phyloP scores from a whole-genome alignment of 257 asterid species.

The Nicotiana undulata region DNA sequence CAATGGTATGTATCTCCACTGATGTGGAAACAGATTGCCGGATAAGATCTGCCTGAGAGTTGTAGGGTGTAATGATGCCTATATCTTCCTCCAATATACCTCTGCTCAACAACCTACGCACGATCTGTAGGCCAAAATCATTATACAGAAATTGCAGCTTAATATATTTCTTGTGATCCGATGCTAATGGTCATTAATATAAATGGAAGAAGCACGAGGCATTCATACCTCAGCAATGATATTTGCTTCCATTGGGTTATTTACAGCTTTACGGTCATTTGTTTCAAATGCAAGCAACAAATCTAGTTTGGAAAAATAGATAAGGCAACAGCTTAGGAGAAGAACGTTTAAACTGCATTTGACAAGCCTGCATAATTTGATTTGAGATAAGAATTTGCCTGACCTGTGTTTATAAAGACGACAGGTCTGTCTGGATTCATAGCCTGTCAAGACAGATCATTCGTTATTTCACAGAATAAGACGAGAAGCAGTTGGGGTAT shows the following conservation, averaged over 20 bases:
- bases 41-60: conserved; percentile 77
- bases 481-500: background rate
- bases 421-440: conserved; percentile 69
- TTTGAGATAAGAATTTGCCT: conserved; percentile 2
- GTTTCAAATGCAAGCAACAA: conserved; percentile 69
- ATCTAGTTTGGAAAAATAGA: conserved; percentile 32
- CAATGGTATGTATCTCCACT: conserved; percentile 92
- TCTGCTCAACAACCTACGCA: conserved; percentile 40
- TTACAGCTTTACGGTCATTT: conserved; percentile 52
- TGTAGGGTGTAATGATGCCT: conserved; percentile 93
- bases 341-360: background rate
- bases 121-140: conserved; percentile 30
- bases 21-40: conserved; percentile 48
- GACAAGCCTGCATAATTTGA: conserved; percentile 6
- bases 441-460: conserved; percentile 41
- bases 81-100: conserved; percentile 68
- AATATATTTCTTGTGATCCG: background rate
- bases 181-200: background rate
- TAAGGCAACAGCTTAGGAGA: conserved; percentile 5
- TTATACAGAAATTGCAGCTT: background rate
- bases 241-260: conserved; percentile 75
- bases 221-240: conserved; percentile 62
- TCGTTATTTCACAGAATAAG: background rate
- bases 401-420: conserved; percentile 86
- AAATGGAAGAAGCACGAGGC: background rate